Base-by-base conservation (phyloP, 306 rosid genomes). In the Argentina anserina region DNA sequence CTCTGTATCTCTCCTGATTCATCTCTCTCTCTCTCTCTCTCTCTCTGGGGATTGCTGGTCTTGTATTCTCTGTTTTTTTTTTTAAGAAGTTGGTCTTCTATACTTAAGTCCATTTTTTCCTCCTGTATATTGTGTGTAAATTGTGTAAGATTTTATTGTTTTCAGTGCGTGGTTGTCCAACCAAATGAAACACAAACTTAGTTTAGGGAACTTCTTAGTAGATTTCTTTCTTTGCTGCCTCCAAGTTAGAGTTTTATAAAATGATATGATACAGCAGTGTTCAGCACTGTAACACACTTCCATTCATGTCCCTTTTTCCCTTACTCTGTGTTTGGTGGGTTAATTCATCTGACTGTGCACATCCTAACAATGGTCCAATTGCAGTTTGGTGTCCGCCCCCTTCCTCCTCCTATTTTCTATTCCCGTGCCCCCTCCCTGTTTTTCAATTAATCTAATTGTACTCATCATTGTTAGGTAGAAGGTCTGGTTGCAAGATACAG, bases 1-100 rank as follows among this genome's bases (percentile, higher is more conserved):
- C 59, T 17, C 79, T 58, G 65, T 9, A 75, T 15, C 25, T 1
- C 49, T 20, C 79, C n/a, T n/a, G n/a, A 4, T 66, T 58, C 45
- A 70, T 40, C 41, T 76, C 53, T 85, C 81, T 71, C 53, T 15
- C 71, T 58, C 65, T 45, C 78, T 31, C 28, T 1, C 52, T 13
- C 39, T 47, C 50, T 68, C 43, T 37, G 34, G 36, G 64, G 61
- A 6, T 58, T 58, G 37, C 64, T 58, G 36, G 18, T 14, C 21
- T 56, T 58, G 5, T 58, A 28, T 58, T 28, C n/a, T n/a, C n/a
- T n/a, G n/a, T n/a, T n/a, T n/a, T n/a, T n/a, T n/a, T n/a, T n/a
- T n/a, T n/a, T n/a, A n/a, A n/a, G n/a, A n/a, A n/a, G n/a, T n/a
- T n/a, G n/a, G n/a, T n/a, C n/a, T n/a, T n/a, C n/a, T n/a, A n/a